Conservation (phyloP, 371 early-diverging fungal genomes). For the Lichtheimia hyalospora region DNA sequence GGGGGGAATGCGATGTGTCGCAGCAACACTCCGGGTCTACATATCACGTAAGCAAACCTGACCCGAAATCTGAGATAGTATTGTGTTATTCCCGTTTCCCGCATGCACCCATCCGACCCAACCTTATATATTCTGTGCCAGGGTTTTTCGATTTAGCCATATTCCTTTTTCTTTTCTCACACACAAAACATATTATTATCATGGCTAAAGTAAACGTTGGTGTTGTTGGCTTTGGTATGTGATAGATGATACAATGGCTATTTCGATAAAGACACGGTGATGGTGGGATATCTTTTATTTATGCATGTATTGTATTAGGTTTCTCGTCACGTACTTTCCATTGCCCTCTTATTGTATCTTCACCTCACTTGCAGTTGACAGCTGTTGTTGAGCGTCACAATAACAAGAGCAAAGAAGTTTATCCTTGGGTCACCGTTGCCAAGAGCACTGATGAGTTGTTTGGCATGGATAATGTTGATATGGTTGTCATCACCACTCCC, state of each 20-base stretch:
- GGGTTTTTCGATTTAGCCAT: too few species aligned
- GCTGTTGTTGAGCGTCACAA: constrained; percentile 62
- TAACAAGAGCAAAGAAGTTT: constrained; percentile 39
- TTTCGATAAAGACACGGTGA: not conserved
- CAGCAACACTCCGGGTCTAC: too few species aligned
- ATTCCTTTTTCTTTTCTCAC: not conserved
- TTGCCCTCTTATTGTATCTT: constrained; percentile 64
- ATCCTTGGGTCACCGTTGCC: constrained; percentile 55
- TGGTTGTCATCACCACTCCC: constrained; percentile 76
- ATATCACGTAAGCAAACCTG: too few species aligned
- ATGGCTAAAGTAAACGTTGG: constrained; percentile 59
- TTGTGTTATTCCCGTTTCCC: too few species aligned
- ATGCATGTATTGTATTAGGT: constrained; percentile 10
- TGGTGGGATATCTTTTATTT: not conserved
- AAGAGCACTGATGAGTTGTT: constrained; percentile 60
- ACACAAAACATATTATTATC: not conserved
- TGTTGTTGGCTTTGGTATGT: constrained; percentile 69
- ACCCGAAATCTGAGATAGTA: too few species aligned
- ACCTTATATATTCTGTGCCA: too few species aligned
- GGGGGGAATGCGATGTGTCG: too few species aligned
- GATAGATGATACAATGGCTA: not conserved
- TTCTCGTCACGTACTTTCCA: constrained; percentile 61
- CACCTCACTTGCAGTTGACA: constrained; percentile 51
- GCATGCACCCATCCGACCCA: too few species aligned
- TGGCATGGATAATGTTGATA: constrained; percentile 52